These are phyloP conservation scores for Gryganskiella cystojenkinii DNA, from an alignment of 192 early-diverging fungal species.

Conservation along the genomic window DNA sequence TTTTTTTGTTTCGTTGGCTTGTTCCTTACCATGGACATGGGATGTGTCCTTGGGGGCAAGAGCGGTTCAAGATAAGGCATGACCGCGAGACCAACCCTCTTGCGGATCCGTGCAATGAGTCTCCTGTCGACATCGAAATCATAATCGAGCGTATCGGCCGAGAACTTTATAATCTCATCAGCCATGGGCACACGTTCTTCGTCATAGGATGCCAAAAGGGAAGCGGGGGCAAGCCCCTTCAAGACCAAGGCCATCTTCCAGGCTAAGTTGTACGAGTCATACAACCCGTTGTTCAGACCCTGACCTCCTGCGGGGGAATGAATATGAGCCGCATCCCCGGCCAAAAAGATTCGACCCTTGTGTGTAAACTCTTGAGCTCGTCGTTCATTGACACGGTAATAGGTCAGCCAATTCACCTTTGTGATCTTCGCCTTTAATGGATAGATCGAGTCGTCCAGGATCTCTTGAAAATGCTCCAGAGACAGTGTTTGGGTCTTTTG, in stretches of 20 bases:
- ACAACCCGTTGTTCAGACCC: constrained; percentile 54
- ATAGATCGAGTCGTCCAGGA: too few species aligned
- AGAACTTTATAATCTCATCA: constrained; percentile 23
- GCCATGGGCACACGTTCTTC: constrained; percentile 26
- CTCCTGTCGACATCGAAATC: neutral
- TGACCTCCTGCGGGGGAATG: constrained; percentile 52
- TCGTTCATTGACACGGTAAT: constrained; percentile 33
- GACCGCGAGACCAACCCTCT: too few species aligned
- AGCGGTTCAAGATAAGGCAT: too few species aligned
- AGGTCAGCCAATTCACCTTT: constrained; percentile 18
- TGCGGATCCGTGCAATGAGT: neutral
- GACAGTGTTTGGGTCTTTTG: too few species aligned
- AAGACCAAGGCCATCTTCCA: constrained; percentile 58
- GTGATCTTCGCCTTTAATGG: constrained; percentile 13
- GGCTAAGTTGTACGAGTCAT: constrained; percentile 55
- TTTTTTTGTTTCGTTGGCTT: too few species aligned
- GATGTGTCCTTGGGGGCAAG: too few species aligned
- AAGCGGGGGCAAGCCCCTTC: constrained; percentile 10
- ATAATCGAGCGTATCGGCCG: neutral
- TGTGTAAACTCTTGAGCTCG: constrained; percentile 30
- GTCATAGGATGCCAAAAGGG: constrained; percentile 19
- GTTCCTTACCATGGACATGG: too few species aligned
- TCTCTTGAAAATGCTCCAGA: too few species aligned
- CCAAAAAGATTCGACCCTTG: constrained; percentile 52
- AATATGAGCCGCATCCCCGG: constrained; percentile 57